phyloP scores from a whole-genome alignment of 345 rosid species.

The Firmiana major region DNA sequence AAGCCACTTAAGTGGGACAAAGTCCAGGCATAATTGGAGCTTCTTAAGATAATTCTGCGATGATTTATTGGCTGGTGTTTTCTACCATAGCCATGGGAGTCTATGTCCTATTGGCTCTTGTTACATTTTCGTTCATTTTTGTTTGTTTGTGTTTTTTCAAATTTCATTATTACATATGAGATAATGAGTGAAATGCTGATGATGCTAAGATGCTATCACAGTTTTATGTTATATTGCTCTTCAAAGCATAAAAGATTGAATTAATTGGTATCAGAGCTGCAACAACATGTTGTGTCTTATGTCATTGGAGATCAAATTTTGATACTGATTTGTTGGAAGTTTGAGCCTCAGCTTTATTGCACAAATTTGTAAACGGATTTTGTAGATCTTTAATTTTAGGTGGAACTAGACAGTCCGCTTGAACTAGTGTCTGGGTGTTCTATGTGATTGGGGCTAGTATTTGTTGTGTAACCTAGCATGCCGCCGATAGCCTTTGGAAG shows the following conservation, averaged over 20 bases:
- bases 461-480: too few relatives aligned
- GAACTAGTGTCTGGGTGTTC: too few relatives aligned
- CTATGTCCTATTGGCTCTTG: not conserved
- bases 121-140: not conserved
- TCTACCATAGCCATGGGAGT: not conserved
- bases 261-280: not conserved
- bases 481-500: too few relatives aligned
- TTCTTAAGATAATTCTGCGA: conserved; percentile 31
- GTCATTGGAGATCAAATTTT: not conserved
- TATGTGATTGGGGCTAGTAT: too few relatives aligned
- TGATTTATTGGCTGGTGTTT: not conserved
- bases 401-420: too few relatives aligned
- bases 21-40: conserved; percentile 29
- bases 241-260: not conserved
- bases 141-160: not conserved
- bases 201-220: not conserved
- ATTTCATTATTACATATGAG: not conserved
- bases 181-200: not conserved
- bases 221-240: not conserved
- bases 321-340: too few relatives aligned
- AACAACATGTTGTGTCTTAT: not conserved
- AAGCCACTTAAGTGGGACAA: conserved; percentile 53
- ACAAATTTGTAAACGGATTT: too few relatives aligned
- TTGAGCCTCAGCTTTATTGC: too few relatives aligned
- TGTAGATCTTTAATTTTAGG: too few relatives aligned